Base-by-base conservation (phyloP, 345 rosid genomes). In the Corchorus olitorius region DNA sequence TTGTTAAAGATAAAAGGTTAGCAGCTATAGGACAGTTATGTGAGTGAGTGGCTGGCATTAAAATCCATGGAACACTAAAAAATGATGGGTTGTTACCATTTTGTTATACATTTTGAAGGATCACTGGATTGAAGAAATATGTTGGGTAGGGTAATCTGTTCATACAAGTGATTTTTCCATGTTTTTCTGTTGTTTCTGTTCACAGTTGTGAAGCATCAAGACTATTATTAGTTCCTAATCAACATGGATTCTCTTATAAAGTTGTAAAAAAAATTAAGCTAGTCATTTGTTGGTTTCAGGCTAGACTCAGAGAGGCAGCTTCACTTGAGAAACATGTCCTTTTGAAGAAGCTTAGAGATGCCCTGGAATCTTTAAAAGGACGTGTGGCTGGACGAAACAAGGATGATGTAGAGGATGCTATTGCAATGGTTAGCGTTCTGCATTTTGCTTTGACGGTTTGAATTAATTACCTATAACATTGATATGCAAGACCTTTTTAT, bases 321-420 rank as follows among this genome's bases (percentile, higher is more conserved):
- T 97, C 97, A 11, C 77, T 97, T 86, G 98, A 94, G 86, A 97
- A 94, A 70, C 99, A 97, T 88, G 96, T 97, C 74, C 94, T 97
- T 81, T 72, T 97, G 85, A 94, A 94, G 91, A 97, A 97, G 89
- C 94, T 97, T 70, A 85, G 98, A 78, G 98, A 94, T 88, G 97
- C 96, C 8, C 76, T 97, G 75, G 97, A 94, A 84, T 91, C 96
- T 39, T 80, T 97, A 72, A 90, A 81, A 85, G 98, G 99, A 71
- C 92, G 92, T 59, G 98, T 97, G 72, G 92, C 89, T 3, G 98
- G 97, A 67, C 86, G 89, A 83, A 94, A 94, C 90, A 94, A 94
- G 86, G 99, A 94, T 82, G 98, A 97, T 74, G 98, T 94, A 55
- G 92, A 87, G 86, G 98, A 91, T 78, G 98, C 99, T 80, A 91